Evolutionary conservation across 495 filamentous ascomycete genomes (phyloP).

Genomic region (Acidomyces sp.): DNA sequence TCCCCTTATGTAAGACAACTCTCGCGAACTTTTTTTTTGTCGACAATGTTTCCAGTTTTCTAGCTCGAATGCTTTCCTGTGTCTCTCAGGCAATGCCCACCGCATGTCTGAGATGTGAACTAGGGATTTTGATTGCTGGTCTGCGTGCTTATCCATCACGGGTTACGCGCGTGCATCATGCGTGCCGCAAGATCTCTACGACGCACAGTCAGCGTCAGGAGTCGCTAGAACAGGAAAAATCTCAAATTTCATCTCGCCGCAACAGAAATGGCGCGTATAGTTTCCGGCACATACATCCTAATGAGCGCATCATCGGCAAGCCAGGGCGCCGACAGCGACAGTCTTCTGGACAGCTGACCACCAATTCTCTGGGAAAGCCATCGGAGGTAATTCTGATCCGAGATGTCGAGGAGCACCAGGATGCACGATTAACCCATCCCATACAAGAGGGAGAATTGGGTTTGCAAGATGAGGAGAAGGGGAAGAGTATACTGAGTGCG

Average conservation of each 20-base stretch:
- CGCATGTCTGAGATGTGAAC: conserved; percentile 11
- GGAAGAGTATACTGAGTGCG: not conserved
- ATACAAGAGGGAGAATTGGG: not conserved
- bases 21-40: too few relatives aligned
- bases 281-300: conserved; percentile 7
- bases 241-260: not conserved
- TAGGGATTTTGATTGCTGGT: conserved; percentile 2
- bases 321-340: conserved; percentile 13
- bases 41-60: too few relatives aligned
- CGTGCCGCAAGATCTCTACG: not conserved
- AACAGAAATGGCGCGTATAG: not conserved
- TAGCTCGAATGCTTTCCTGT: conserved; percentile 15
- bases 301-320: conserved; percentile 16
- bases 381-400: conserved; percentile 17
- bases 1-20: too few relatives aligned
- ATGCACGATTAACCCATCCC: not conserved
- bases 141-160: not conserved
- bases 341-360: conserved; percentile 7
- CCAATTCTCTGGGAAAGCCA: conserved; percentile 14
- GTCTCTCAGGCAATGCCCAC: conserved; percentile 7
- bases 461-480: not conserved
- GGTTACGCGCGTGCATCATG: not conserved
- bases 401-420: conserved; percentile 10
- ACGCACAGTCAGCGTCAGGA: not conserved
- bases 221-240: not conserved